Conservation (phyloP, 805 yeast genomes). For the Cyberlindnera saturnus region DNA sequence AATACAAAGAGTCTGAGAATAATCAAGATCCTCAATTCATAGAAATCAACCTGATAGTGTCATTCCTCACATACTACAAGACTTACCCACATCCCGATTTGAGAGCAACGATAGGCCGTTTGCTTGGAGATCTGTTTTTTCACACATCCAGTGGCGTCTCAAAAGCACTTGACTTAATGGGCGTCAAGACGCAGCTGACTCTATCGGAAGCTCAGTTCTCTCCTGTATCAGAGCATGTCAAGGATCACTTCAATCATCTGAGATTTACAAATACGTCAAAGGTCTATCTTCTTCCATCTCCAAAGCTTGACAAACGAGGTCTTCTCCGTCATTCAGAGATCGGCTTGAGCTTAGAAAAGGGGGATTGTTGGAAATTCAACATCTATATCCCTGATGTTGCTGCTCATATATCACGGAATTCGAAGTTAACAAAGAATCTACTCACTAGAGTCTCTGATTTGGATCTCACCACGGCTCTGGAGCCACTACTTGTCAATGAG, state of each 20-base stretch:
- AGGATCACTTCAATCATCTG: slow-evolving; percentile 10
- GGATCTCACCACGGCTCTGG: not conserved
- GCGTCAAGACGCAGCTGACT: not conserved
- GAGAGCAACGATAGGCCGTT: not conserved
- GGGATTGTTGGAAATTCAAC: slow-evolving; percentile 8
- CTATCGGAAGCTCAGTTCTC: not conserved
- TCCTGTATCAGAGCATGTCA: not conserved
- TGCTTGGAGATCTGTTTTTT: not conserved
- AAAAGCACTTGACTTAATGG: not conserved
- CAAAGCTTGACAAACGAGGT: not conserved
- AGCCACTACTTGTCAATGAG: slow-evolving; percentile 1
- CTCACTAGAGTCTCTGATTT: slow-evolving; percentile 3
- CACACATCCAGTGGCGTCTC: not conserved
- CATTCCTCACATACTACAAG: slow-evolving; percentile 6
- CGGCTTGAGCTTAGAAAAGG: slow-evolving; percentile 10
- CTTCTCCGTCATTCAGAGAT: slow-evolving; percentile 3
- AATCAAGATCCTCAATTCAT: not conserved
- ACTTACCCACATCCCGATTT: slow-evolving; percentile 7
- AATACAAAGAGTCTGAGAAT: slow-evolving; percentile 1
- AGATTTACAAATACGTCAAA: slow-evolving; percentile 8
- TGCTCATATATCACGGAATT: slow-evolving; percentile 4
- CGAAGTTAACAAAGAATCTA: slow-evolving; percentile 1
- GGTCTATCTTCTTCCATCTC: slow-evolving; percentile 9
- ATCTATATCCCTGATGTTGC: slow-evolving; percentile 12
- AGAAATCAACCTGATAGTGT: slow-evolving; percentile 4